Evolutionary conservation across 495 filamentous ascomycete genomes (phyloP), one percentile per base, ranked within the genome.

Genomic region (Daldinia caldariorum): DNA sequence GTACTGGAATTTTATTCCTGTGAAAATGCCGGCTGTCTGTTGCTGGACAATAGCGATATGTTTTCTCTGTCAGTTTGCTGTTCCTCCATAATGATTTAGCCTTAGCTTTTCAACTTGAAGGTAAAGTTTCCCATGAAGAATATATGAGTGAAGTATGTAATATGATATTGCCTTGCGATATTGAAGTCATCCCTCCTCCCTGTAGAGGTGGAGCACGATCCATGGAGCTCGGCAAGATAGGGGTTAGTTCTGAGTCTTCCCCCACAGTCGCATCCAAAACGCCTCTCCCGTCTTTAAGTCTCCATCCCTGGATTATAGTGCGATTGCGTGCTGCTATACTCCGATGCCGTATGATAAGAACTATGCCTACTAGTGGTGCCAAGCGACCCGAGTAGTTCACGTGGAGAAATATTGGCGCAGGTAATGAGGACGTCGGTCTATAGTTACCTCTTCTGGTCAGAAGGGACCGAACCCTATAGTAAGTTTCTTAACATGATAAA

Each of bases 231-330:
- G 54, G 49, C 41, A 35, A 32, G 43, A 47, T 47, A 35, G 34
- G 37, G 58, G 16, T 51, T 41, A 58, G 43, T 50, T 16, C 41
- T 35, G 10, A 51, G 57, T 53, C 47, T 60, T 47, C 37, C 68
- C 63, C 68, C 68, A 35, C 62, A 18, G 51, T 71, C 51, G 32
- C 68, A 66, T 66, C 62, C 62, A 29, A 35, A 37, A 10, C 53
- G 50, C 43, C 22, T 62, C 45, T 50, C 37, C 43, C 22, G 61
- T 37, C 43, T 37, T 34, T 35, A 71, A 34, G 56, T 31, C 53
- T 34, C 41, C 43, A 66, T 34, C 58, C 68, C 58, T 62, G 58
- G 39, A 20, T 37, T 39, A 61, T 63, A 59, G 58, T 20, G 32
- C 43, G 43, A 71, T 62, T 43, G 39, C 58, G 68, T 71, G 58